phyloP scores from a whole-genome alignment of 2,329 filamentous ascomycete species.

The Salinomyces thailandicus region DNA sequence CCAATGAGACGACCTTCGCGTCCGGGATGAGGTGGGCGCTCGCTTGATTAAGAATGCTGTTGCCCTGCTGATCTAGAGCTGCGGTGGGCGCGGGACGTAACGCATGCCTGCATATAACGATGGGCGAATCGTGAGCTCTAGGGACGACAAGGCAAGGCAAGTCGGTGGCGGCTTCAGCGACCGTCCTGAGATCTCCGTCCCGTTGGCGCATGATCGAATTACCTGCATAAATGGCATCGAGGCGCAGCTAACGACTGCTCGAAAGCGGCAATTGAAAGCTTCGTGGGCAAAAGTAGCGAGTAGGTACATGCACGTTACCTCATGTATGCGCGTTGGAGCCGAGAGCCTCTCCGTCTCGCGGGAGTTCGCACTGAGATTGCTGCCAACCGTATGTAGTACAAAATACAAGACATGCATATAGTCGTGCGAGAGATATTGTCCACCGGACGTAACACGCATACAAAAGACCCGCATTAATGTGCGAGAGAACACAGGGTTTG shows the following conservation, averaged over 20 bases:
- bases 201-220: conserved; percentile 9
- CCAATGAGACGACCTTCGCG: conserved; percentile 1
- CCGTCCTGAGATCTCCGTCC: conserved; percentile 6
- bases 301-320: no score
- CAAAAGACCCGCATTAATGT: no score
- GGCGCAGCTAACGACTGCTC: conserved; percentile 1
- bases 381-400: no score
- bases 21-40: not conserved
- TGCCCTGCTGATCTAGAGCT: conserved; percentile 1
- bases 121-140: conserved; percentile 3
- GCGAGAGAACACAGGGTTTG: no score
- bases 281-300: not conserved
- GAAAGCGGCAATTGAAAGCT: not conserved
- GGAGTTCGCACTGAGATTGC: no score
- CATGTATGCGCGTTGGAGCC: no score
- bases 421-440: no score
- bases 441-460: no score
- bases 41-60: not conserved
- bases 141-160: conserved; percentile 2
- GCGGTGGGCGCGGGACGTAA: not conserved
- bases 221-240: conserved; percentile 8
- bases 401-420: no score
- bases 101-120: conserved; percentile 2
- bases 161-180: conserved; percentile 4
- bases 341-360: no score